Conservation (phyloP, 2,329 filamentous ascomycete genomes). For the Cladosporium sp. region DNA sequence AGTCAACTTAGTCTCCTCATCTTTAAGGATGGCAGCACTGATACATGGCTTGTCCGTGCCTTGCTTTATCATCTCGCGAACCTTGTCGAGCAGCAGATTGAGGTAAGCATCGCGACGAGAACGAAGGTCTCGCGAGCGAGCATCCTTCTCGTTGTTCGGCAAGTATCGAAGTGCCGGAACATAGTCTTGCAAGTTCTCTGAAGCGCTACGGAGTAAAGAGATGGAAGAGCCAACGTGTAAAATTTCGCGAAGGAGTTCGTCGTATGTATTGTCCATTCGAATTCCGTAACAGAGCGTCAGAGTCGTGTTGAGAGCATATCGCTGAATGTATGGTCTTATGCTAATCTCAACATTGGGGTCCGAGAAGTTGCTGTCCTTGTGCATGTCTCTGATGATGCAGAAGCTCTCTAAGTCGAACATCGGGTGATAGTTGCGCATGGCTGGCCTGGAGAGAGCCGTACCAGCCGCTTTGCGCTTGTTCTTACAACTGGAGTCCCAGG, state of each 20-base stretch:
- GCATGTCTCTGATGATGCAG: slow-evolving; percentile 47
- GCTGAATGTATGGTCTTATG: slow-evolving; percentile 49
- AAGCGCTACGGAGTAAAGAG: slow-evolving; percentile 46
- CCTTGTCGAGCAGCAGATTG: slow-evolving; percentile 47
- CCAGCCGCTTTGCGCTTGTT: slow-evolving; percentile 52
- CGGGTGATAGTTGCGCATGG: slow-evolving; percentile 46
- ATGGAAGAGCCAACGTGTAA: slow-evolving; percentile 52
- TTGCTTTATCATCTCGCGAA: slow-evolving; percentile 48
- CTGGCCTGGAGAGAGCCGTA: slow-evolving; percentile 43
- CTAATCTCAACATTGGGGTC: slow-evolving; percentile 37
- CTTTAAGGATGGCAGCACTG: slow-evolving; percentile 51
- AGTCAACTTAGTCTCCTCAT: slow-evolving; percentile 50
- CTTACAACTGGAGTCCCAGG: slow-evolving; percentile 52
- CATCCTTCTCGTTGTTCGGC: slow-evolving; percentile 51
- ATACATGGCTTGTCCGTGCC: slow-evolving; percentile 54
- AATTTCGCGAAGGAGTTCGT: slow-evolving; percentile 49
- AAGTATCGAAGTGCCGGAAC: slow-evolving; percentile 48
- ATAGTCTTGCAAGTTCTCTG: slow-evolving; percentile 53
- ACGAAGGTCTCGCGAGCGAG: slow-evolving; percentile 44
- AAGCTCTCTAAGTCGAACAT: slow-evolving; percentile 51
- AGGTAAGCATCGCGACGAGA: slow-evolving; percentile 48
- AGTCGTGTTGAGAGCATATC: slow-evolving; percentile 52
- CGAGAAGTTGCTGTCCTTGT: slow-evolving; percentile 36
- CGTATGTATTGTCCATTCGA: slow-evolving; percentile 52
- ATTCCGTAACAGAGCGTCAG: slow-evolving; percentile 54